Conservation (phyloP, 1,139 yeast genomes). For the Trichomonascaceae sp. region DNA sequence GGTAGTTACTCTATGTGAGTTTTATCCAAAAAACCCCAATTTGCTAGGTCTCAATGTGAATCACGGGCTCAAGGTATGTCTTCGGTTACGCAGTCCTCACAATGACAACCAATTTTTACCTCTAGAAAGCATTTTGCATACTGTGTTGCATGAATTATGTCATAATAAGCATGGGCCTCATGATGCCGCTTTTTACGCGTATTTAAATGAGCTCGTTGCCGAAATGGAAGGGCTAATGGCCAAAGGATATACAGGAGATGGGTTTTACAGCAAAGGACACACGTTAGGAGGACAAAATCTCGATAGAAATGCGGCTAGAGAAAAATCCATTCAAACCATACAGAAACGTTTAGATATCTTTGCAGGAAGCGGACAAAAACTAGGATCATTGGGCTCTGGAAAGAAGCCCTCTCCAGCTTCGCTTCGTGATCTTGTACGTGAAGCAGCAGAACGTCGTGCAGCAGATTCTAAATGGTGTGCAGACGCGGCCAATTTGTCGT, state of each 20-base stretch:
- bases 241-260: slow-evolving; percentile 38
- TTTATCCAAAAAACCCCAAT: slow-evolving; percentile 65
- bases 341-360: slow-evolving; percentile 16
- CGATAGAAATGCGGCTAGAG: slow-evolving; percentile 16
- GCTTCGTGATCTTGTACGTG: slow-evolving; percentile 46
- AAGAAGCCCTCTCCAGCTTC: slow-evolving; percentile 21
- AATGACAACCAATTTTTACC: slow-evolving; percentile 58
- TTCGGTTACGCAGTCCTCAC: slow-evolving; percentile 59
- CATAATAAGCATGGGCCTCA: slow-evolving; percentile 82
- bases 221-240: slow-evolving; percentile 53
- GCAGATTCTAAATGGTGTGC: slow-evolving; percentile 55
- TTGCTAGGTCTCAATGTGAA: slow-evolving; percentile 84
- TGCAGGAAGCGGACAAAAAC: slow-evolving; percentile 24
- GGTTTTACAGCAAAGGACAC: slow-evolving; percentile 47
- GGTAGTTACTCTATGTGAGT: slow-evolving; percentile 70
- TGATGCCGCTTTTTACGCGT: slow-evolving; percentile 60
- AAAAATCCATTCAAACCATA: slow-evolving; percentile 16
- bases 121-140: slow-evolving; percentile 64
- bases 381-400: slow-evolving; percentile 16
- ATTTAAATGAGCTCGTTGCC: slow-evolving; percentile 53
- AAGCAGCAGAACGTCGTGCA: slow-evolving; percentile 63
- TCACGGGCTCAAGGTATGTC: slow-evolving; percentile 65
- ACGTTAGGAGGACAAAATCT: slow-evolving; percentile 29
- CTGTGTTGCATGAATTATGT: slow-evolving; percentile 82
- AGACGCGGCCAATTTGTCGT: slow-evolving; percentile 9